Base-by-base conservation (phyloP, 108 stramenopile genomes). In the Parmales sp. region DNA sequence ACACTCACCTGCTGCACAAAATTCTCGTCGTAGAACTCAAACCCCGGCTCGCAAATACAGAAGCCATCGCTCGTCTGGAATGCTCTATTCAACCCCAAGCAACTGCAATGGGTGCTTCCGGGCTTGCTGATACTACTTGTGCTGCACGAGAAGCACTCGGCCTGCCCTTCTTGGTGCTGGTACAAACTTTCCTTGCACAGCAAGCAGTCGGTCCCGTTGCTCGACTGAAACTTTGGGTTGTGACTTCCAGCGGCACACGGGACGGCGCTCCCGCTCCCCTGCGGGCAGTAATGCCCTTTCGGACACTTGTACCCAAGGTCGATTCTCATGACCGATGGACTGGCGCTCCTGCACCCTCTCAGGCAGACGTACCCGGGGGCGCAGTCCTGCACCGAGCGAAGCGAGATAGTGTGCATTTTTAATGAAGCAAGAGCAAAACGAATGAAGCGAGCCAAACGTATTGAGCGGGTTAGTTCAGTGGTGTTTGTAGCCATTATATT, bases 41-140 rank as follows among this genome's bases (percentile, higher is more conserved):
- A 82, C 11, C 80, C 77, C 28, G 84, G 78, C 23, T 45, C n/a
- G 39, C 84, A 85, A 19, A 83, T 74, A 64, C 84, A 85, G 39
- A 69, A 66, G 11, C 84, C 84, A 25, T 82, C 81, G 28, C 64
- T 69, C 0, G 65, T 65, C 76, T 85, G 80, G 78, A 79, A 85
- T 8, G 73, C 75, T 19, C 84, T 67, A 50, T 85, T 81, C 0
- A 71, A 67, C 1, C 82, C 83, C 8, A 76, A n/a, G 64, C 83
- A 85, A 9, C 36, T 16, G 76, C 83, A 85, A 2, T n/a, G 19
- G 1, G 51, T 34, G 34, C 31, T 37, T 7, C 49, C 68, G 50
- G 18, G 44, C 20, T 18, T 28, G 37, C 34, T 19, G 2, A 39
- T 16, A 29, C 37, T 26, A 8, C 39, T 39, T 11, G 69, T 38